Evolutionary conservation across 257 asterid genomes (phyloP).

Genomic region (Solanum arcanum): DNA sequence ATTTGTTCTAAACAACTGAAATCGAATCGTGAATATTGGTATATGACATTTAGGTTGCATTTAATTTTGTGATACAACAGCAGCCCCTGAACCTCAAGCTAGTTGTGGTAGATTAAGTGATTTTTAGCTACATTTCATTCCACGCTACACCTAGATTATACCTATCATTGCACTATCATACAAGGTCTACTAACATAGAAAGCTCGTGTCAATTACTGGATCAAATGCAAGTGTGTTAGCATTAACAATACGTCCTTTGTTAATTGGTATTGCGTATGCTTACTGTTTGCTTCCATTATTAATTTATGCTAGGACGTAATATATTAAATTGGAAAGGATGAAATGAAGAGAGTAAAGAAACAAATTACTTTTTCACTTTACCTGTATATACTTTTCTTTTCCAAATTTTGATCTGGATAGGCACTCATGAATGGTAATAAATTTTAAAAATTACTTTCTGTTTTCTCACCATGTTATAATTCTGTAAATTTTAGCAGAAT

Average conservation of each 20-base stretch:
- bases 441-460: background rate
- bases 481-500: background rate
- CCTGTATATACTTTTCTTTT: background rate
- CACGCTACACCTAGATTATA: background rate
- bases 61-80: background rate
- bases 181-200: background rate
- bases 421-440: background rate
- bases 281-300: background rate
- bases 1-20: background rate
- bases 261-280: background rate
- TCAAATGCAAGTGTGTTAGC: background rate
- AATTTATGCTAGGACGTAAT: background rate
- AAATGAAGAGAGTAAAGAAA: background rate
- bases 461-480: background rate
- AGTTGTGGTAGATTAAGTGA: background rate
- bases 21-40: background rate
- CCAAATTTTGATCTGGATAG: background rate
- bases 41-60: background rate
- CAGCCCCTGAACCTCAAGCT: background rate
- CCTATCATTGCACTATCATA: background rate
- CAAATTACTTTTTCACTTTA: background rate
- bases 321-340: background rate
- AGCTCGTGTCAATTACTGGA: background rate
- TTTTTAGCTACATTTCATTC: background rate
- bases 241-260: background rate